Percentiles rank a stretch among this genome's conserved stretches.
These are phyloP conservation scores for Serendipita vermifera DNA, from an alignment of 768 basidiomycete species.

Conservation along the genomic window DNA sequence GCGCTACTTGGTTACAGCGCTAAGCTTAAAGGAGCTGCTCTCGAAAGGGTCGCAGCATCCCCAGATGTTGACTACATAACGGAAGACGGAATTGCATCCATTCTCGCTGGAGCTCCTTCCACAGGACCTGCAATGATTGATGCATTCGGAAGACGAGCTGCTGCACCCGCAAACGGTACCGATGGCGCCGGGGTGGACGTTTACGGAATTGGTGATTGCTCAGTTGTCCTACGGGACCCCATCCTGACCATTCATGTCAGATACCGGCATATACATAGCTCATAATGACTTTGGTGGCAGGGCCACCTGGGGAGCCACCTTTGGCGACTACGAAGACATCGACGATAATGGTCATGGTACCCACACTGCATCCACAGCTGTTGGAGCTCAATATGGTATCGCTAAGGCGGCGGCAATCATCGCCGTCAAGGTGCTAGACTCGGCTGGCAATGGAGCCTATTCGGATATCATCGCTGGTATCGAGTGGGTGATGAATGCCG, in stretches of 20 bases:
- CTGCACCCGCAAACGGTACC: not conserved
- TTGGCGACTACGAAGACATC: constrained; percentile 18
- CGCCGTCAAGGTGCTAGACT: constrained; percentile 9
- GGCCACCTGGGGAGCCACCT: constrained; percentile 30
- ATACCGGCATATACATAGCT: not conserved
- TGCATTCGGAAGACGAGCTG: not conserved
- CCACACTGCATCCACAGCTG: constrained; percentile 14
- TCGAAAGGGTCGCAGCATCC: not conserved
- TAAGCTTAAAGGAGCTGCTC: not conserved
- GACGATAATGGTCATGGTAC: constrained; percentile 10
- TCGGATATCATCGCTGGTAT: constrained; percentile 14
- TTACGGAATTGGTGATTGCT: not conserved
- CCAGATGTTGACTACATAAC: not conserved
- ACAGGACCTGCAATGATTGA: not conserved
- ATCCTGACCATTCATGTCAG: not conserved
- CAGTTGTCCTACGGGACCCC: not conserved
- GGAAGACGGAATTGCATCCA: not conserved
- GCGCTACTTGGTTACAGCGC: not conserved
- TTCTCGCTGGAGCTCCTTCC: not conserved
- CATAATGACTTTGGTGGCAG: constrained; percentile 32
- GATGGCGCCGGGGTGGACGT: constrained; percentile 1
- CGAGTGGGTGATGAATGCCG: constrained; percentile 23
- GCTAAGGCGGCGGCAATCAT: constrained; percentile 7
- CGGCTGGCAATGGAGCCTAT: not conserved
- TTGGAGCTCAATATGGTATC: constrained; percentile 19